phyloP scores from a whole-genome alignment of 176 grass and related monocot species.

The Paspalum notatum region DNA sequence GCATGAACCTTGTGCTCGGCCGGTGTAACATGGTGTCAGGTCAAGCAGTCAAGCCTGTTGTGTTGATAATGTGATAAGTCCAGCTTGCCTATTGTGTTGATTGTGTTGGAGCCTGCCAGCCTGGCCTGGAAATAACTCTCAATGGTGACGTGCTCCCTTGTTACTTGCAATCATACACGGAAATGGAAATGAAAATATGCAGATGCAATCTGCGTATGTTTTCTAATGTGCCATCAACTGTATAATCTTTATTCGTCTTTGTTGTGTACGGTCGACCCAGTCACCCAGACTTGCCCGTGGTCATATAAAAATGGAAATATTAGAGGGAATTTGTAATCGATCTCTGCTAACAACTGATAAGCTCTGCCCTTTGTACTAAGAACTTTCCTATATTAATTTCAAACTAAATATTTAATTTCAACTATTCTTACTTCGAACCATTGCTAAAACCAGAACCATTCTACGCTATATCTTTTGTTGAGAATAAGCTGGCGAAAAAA shows the following conservation, averaged over 20 bases:
- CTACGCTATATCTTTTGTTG: neutral
- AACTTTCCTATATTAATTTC: neutral
- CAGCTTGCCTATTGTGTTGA: neutral
- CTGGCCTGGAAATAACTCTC: no score
- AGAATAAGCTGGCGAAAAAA: neutral
- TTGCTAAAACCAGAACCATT: neutral
- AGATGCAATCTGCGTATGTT: no score
- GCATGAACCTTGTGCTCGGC: neutral
- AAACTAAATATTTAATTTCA: neutral
- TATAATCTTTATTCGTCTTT: no score
- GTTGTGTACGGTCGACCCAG: neutral
- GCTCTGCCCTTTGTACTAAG: neutral
- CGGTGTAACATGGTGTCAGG: neutral
- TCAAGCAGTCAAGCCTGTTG: constrained; percentile 18
- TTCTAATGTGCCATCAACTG: no score
- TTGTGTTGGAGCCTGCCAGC: no score
- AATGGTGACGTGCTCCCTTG: no score
- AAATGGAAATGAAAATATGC: no score
- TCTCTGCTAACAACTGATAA: neutral
- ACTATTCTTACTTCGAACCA: neutral
- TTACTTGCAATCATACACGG: no score
- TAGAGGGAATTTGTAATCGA: neutral
- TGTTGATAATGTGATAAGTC: constrained; percentile 3
- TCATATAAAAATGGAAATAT: neutral
- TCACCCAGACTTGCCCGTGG: neutral